Evolutionary conservation across 1,284 basidiomycete species (phyloP).

Genomic region (Fomitopsis betulina): DNA sequence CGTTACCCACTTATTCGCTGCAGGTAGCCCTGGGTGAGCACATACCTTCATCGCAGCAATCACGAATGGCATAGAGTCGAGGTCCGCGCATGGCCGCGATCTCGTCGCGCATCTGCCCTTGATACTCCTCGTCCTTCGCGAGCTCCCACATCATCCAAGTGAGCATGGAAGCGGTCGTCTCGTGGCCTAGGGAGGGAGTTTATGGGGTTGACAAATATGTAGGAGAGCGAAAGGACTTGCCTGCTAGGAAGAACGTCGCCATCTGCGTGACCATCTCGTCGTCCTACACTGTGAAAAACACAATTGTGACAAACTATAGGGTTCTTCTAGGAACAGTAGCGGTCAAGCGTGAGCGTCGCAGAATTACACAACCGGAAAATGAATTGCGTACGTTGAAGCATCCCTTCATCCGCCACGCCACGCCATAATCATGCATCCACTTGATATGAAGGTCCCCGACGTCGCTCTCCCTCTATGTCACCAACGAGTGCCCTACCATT

Average conservation of each 20-base stretch:
- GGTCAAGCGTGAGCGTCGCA: neutral
- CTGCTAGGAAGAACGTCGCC: conserved; percentile 31
- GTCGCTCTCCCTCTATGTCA: conserved; percentile 22
- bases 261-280: conserved; percentile 49
- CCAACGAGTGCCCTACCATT: conserved; percentile 23
- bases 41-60: conserved; percentile 44
- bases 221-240: conserved; percentile 2
- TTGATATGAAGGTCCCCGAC: conserved; percentile 28
- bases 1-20: neutral
- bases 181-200: no score
- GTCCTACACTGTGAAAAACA: conserved; percentile 39
- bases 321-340: conserved; percentile 17
- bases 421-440: conserved; percentile 29
- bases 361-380: no score
- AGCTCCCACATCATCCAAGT: conserved; percentile 41
- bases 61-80: conserved; percentile 49
- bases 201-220: no score
- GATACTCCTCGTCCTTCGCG: conserved; percentile 33
- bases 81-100: conserved; percentile 37
- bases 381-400: conserved; percentile 21
- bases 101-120: conserved; percentile 37
- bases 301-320: conserved; percentile 27
- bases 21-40: neutral
- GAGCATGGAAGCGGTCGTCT: conserved; percentile 44
- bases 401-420: conserved; percentile 22